A percentile compares a stretch with the other conserved stretches of the same genome.
Evolutionary conservation across 1,139 yeast genomes (phyloP).

Genomic region (Suhomyces atakaporum): DNA sequence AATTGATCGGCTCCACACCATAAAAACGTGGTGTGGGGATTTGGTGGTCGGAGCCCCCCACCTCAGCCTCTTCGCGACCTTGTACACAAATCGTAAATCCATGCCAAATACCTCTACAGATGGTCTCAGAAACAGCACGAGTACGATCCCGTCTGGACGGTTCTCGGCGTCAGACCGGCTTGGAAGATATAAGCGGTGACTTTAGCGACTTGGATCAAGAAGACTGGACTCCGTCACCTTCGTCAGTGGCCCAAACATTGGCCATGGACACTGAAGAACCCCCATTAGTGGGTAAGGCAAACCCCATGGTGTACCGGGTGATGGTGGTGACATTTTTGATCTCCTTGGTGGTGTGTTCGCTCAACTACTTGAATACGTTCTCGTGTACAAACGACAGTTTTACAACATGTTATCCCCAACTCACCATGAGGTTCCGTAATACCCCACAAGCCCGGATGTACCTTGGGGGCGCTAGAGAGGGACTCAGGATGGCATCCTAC

Average conservation of each 20-base stretch:
- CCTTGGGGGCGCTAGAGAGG: slow-evolving; percentile 45
- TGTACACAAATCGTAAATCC: too few species aligned
- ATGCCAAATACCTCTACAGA: too few species aligned
- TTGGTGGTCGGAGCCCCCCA: too few species aligned
- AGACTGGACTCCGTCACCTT: neutral
- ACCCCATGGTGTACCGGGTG: slow-evolving; percentile 1
- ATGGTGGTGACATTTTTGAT: slow-evolving; percentile 8
- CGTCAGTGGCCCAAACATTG: slow-evolving; percentile 1
- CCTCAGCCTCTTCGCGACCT: neutral
- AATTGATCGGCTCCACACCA: too few species aligned
- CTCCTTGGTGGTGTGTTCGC: slow-evolving; percentile 11
- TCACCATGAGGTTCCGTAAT: slow-evolving; percentile 39
- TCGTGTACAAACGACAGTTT: slow-evolving; percentile 15
- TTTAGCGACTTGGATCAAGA: neutral
- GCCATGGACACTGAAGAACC: slow-evolving; percentile 1
- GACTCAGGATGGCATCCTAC: slow-evolving; percentile 53
- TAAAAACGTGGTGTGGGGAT: too few species aligned
- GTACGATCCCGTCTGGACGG: neutral
- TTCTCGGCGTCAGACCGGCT: neutral
- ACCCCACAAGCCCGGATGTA: slow-evolving; percentile 35
- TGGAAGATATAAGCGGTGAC: neutral
- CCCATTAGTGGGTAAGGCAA: neutral
- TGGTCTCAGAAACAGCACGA: too few species aligned
- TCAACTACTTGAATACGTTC: slow-evolving; percentile 12
- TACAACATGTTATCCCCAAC: slow-evolving; percentile 46